These are phyloP conservation scores for Calonectria fujianensis DNA, from an alignment of 2,329 filamentous ascomycete genomes.

Conservation along the genomic window DNA sequence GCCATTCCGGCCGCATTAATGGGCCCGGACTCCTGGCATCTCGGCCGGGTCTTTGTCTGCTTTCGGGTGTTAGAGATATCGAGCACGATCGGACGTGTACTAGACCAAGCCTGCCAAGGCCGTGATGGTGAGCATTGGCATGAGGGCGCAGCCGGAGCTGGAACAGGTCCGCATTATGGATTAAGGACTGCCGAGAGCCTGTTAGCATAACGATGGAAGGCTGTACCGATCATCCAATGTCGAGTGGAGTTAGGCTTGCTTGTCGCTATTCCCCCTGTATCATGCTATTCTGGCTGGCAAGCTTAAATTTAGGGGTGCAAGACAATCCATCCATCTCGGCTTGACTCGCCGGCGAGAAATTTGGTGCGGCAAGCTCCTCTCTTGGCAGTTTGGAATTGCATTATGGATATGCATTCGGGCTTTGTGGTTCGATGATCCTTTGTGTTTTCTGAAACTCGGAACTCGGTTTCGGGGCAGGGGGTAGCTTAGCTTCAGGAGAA, in stretches of 20 bases:
- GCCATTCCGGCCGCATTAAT: not conserved
- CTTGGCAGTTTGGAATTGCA: constrained; percentile 40
- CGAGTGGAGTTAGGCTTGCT: constrained; percentile 23
- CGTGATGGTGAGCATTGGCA: constrained; percentile 12
- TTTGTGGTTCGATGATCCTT: constrained; percentile 43
- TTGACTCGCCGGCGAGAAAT: constrained; percentile 32
- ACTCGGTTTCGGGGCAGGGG: constrained; percentile 46
- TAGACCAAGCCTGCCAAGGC: not conserved
- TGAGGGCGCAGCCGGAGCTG: not conserved
- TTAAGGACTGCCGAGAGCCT: not conserved
- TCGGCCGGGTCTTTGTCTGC: not conserved
- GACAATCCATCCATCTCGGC: constrained; percentile 30
- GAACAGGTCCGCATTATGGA: constrained; percentile 12
- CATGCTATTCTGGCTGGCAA: constrained; percentile 4
- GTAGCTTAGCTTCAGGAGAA: constrained; percentile 38
- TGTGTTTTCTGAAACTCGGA: constrained; percentile 51
- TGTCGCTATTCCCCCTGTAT: not conserved
- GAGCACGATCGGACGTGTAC: not conserved
- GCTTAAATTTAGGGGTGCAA: constrained; percentile 29
- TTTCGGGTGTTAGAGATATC: not conserved
- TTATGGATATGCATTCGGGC: constrained; percentile 20
- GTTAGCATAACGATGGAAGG: not conserved
- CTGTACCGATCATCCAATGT: constrained; percentile 25
- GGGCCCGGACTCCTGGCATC: constrained; percentile 9
- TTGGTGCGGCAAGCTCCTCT: constrained; percentile 34